Evolutionary conservation across 495 filamentous ascomycete genomes (phyloP), one percentile per base, ranked within the genome.

Genomic region (Glutinoglossum americanum): DNA sequence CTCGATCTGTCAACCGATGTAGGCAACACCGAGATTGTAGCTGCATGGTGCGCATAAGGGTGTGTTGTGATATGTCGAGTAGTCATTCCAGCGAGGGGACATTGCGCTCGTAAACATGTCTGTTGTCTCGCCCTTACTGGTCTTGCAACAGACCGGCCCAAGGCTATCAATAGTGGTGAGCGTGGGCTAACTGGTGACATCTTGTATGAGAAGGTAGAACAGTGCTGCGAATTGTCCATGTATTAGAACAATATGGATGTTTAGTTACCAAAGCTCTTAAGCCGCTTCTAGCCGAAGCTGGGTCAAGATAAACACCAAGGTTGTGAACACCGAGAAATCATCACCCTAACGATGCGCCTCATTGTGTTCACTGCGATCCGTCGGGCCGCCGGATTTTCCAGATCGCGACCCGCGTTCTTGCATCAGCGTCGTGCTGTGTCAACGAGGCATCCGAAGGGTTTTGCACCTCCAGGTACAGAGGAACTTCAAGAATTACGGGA

Each of bases 401-500:
- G 49, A 37, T 51, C 59, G 59, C 44, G 58, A 55, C 32, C 64
- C 51, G 60, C 64, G 55, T 58, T 57, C 26, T 63, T 62, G 57
- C 67, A 68, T 64, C 70, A 61, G 19, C 68, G 75, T 5, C 54
- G 54, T 55, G 65, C 72, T 59, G 74, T 74, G 51, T 82, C 83
- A 33, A 84, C 84, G 13, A 96, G 94, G 66, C 92, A 96, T 69
- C 88, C 92, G 3, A 72, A 79, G 30, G 83, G 81, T 63, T 98
- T 98, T 69, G 73, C 71, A 7, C 77, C 89, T 35, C 92, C 92
- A 0, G 74, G 82, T 0, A 68, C 75, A 11, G 76, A 81, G 44
- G 93, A 97, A 49, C 76, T 98, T 15, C 57, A 77, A 3, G 90
- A 97, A 67, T 72, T 98, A 35, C 80, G 90, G 56, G 90, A 96